Conservation (phyloP, 2,329 filamentous ascomycete genomes). For the Xylaria sp. region DNA sequence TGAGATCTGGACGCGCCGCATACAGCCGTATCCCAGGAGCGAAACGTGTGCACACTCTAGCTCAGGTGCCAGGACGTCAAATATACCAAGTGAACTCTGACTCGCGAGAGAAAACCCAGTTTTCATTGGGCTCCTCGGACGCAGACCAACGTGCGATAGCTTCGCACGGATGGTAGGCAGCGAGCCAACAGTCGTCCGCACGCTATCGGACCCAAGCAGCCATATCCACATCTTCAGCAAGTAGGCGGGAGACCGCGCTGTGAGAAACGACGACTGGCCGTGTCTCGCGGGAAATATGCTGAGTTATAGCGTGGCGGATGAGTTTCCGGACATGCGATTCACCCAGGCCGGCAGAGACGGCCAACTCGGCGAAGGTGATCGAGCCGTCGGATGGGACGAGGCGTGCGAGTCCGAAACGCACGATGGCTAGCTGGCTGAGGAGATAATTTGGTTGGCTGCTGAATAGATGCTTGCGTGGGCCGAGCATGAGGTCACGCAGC, state of each 20-base stretch:
- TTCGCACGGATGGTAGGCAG: no score
- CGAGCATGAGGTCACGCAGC: neutral
- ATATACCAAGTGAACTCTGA: neutral
- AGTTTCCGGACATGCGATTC: neutral
- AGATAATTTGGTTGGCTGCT: neutral
- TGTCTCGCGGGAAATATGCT: neutral
- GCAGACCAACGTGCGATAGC: no score
- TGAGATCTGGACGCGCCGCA: neutral
- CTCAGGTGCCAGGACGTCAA: neutral
- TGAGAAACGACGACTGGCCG: neutral
- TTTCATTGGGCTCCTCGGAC: no score
- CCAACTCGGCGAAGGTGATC: conserved; percentile 9
- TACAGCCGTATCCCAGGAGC: neutral
- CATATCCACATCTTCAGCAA: no score
- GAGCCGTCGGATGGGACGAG: neutral
- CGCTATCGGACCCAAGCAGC: no score
- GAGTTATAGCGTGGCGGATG: neutral
- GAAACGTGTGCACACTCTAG: neutral
- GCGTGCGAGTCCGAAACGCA: conserved; percentile 1
- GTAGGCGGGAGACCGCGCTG: neutral
- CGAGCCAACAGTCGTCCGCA: no score
- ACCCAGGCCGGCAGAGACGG: neutral
- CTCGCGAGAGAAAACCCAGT: no score
- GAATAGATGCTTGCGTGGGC: neutral
- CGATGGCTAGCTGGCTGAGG: neutral